Base-by-base conservation (phyloP, 1,284 basidiomycete genomes). In the Pterulicium gracile region DNA sequence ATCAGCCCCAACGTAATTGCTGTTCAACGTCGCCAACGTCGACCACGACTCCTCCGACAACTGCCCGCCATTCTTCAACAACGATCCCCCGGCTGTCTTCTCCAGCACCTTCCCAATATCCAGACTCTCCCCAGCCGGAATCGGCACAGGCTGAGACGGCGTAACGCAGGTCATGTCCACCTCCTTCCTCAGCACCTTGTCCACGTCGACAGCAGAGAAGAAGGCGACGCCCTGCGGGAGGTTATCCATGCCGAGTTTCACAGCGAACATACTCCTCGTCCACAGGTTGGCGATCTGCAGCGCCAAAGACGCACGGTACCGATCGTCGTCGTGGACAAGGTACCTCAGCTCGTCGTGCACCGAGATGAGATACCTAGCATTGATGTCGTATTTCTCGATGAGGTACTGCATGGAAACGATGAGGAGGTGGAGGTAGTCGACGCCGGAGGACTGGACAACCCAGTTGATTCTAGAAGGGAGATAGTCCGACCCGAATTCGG, bases 361-460 rank as follows among this genome's bases (percentile, higher is more conserved):
- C 10, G 93, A 97, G 48, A 99, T 86, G 52, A 98, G 85, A 64
- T 96, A 98, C 3, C 95, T 78, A 1, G 94, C 95, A 4, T 86
- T 59, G 61, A 98, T 97, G 55, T 77, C 68, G 67, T 96, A 98
- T 45, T 77, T 81, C 45, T 66, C 60, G 51, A 86, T 81, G 17
- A 98, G 77, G 63, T 97, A 77, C 51, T 95, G 82, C 93, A 98
- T 98, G 1, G 92, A 78, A 21, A 94, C 88, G 57, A 98, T 92
- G 49, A 98, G 79, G 42, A 99, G 79, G 58, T 98, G 95, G 12
- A 98, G 79, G 59, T 99, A 98, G 65, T 98, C 95, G 36, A 98
- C 95, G 17, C 95, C 96, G 0, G 92, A 97, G 4, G 92, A 96
- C 61, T 98, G 96, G 4, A 99, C 96, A 43, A 96, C 96, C 96